A percentile compares a stretch with the other conserved stretches of the same genome.
Evolutionary conservation across 345 rosid species (phyloP).

Genomic region (Bruguiera sexangula): DNA sequence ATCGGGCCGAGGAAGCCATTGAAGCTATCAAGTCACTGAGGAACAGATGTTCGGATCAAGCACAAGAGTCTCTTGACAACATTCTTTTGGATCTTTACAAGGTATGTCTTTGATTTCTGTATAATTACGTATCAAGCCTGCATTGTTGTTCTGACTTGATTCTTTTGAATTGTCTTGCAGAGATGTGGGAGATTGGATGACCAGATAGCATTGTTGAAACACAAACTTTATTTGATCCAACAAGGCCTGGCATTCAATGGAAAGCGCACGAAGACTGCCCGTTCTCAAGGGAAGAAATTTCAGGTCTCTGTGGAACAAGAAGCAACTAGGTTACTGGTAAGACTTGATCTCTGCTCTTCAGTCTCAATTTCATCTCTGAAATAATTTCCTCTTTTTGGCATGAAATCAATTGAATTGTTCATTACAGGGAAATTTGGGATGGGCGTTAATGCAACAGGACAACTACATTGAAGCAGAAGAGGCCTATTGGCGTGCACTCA

Average conservation of each 20-base stretch:
- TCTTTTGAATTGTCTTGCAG: constrained; percentile 28
- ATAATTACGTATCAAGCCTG: neutral
- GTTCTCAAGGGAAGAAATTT: constrained; percentile 95
- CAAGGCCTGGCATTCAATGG: constrained; percentile 98
- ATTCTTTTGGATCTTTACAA: constrained; percentile 91
- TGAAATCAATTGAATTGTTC: neutral
- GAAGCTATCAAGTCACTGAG: constrained; percentile 90
- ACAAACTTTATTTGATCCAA: constrained; percentile 71
- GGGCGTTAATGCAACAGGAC: constrained; percentile 93
- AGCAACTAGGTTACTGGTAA: constrained; percentile 86
- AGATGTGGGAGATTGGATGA: constrained; percentile 95
- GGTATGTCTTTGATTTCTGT: constrained; percentile 29
- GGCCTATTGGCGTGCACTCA: constrained; percentile 73
- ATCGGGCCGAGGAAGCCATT: constrained; percentile 90
- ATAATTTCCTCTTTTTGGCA: no score
- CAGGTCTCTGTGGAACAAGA: constrained; percentile 97
- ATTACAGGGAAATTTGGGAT: constrained; percentile 83
- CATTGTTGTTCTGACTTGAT: neutral
- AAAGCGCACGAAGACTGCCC: constrained; percentile 87
- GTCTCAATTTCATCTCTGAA: no score
- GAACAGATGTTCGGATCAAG: constrained; percentile 80
- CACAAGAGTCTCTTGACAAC: constrained; percentile 93
- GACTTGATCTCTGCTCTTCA: neutral
- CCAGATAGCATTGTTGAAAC: constrained; percentile 71
- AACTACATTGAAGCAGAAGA: constrained; percentile 85